These are phyloP conservation scores for Pachysandra terminalis DNA, from an alignment of 164 flowering plant genomes.

Conservation along the genomic window DNA sequence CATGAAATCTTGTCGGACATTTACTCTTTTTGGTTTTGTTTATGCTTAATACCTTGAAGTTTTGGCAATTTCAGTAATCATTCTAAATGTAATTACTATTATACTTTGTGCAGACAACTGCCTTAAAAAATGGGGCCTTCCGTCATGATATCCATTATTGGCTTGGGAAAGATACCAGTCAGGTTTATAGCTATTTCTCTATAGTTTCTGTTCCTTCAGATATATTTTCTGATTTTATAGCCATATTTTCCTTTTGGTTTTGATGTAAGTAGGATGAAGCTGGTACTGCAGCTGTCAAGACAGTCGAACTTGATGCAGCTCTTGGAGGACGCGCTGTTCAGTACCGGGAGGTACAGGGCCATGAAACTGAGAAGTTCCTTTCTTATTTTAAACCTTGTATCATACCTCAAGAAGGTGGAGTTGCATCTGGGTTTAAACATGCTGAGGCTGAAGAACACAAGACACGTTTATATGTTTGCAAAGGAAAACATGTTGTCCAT, in stretches of 20 bases:
- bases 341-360: constrained; percentile 98
- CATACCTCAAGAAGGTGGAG: constrained; percentile 92
- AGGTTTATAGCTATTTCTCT: constrained; percentile 38
- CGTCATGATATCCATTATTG: constrained; percentile 97
- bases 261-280: constrained; percentile 79
- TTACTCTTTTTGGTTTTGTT: too few species aligned
- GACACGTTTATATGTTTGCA: constrained; percentile 79
- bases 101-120: constrained; percentile 65
- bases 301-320: constrained; percentile 97
- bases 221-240: neutral
- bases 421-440: constrained; percentile 90
- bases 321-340: constrained; percentile 99
- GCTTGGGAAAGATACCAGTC: constrained; percentile 95
- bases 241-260: neutral
- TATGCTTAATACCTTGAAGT: neutral
- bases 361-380: constrained; percentile 93
- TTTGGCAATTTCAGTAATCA: neutral
- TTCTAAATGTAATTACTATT: neutral
- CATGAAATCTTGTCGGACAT: too few species aligned
- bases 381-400: constrained; percentile 98
- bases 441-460: constrained; percentile 71
- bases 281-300: constrained; percentile 92
- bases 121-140: constrained; percentile 80
- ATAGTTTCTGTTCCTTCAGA: neutral
- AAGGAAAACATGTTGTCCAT: constrained; percentile 93